A percentile compares a stretch with the other conserved stretches of the same genome.
These are phyloP conservation scores for Peltaster fructicola DNA, from an alignment of 2,329 filamentous ascomycete species.

Conservation along the genomic window DNA sequence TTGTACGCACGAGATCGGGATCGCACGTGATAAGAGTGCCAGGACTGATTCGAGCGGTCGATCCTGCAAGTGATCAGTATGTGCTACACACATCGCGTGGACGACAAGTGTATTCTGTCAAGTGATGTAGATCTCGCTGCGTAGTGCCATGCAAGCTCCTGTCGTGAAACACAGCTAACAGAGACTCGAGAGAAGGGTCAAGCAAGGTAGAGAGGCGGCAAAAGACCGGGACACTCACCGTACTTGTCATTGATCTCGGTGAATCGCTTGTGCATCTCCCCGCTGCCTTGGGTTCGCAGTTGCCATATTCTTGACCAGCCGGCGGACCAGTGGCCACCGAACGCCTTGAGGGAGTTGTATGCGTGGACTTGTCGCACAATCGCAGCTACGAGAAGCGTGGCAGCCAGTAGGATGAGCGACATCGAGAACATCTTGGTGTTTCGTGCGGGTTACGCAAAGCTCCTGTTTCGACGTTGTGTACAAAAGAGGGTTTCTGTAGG, in stretches of 20 bases:
- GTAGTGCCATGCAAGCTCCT: not conserved
- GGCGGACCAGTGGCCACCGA: constrained; percentile 21
- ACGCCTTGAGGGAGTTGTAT: constrained; percentile 18
- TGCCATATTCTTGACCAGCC: constrained; percentile 24
- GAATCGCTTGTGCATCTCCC: constrained; percentile 22
- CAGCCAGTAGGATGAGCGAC: constrained; percentile 9
- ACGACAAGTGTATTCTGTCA: constrained; percentile 4
- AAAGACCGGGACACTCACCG: constrained; percentile 17
- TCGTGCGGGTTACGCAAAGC: no score
- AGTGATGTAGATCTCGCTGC: constrained; percentile 1
- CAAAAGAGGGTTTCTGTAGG: no score
- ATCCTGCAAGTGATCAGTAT: no score
- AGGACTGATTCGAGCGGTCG: constrained; percentile 21
- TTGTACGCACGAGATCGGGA: constrained; percentile 20
- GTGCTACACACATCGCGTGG: no score
- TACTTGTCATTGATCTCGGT: constrained; percentile 20
- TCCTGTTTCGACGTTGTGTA: no score
- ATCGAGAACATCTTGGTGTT: constrained; percentile 14
- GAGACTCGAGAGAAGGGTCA: no score
- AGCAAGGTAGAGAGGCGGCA: not conserved
- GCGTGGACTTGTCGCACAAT: constrained; percentile 13
- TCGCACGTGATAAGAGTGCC: constrained; percentile 21
- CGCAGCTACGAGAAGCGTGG: constrained; percentile 9
- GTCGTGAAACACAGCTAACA: no score
- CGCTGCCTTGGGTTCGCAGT: constrained; percentile 18